These are phyloP conservation scores for Hevea brasiliensis DNA, from an alignment of 345 rosid genomes.

Conservation along the genomic window DNA sequence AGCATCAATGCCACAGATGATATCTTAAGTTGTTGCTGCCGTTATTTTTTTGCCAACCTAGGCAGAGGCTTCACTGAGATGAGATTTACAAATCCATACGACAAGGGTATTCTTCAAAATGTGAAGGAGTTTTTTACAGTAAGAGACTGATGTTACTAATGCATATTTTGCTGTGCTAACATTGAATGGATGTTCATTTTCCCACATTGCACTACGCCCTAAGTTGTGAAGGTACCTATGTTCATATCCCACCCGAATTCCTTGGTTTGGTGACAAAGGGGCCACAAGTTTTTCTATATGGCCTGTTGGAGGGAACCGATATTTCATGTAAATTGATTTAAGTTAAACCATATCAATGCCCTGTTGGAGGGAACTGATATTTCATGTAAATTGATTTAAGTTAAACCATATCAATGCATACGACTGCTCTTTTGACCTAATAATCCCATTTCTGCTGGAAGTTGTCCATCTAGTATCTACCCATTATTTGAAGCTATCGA, in stretches of 20 bases:
- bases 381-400: too few species aligned
- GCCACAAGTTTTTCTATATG: background rate
- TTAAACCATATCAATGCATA: too few species aligned
- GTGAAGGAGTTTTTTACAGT: constrained; percentile 36
- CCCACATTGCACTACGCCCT: background rate
- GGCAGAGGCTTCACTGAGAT: constrained; percentile 29
- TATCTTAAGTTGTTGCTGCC: background rate
- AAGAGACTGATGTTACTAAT: background rate
- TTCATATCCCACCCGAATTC: background rate
- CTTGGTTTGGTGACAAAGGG: too few species aligned
- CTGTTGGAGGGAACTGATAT: too few species aligned
- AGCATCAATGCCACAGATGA: background rate
- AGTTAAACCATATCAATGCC: too few species aligned
- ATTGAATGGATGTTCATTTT: background rate
- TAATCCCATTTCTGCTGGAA: too few species aligned
- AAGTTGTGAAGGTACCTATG: background rate
- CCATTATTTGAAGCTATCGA: too few species aligned
- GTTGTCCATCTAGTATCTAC: too few species aligned
- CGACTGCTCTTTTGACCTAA: too few species aligned
- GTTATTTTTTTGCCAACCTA: constrained; percentile 16
- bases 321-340: too few species aligned
- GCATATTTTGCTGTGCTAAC: background rate
- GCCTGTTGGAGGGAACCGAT: too few species aligned
- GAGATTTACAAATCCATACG: constrained; percentile 48
- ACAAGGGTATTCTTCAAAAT: constrained; percentile 51